Evolutionary conservation across 1,139 yeast species (phyloP).

Genomic region (Keqinozyma sinolaborantium): DNA sequence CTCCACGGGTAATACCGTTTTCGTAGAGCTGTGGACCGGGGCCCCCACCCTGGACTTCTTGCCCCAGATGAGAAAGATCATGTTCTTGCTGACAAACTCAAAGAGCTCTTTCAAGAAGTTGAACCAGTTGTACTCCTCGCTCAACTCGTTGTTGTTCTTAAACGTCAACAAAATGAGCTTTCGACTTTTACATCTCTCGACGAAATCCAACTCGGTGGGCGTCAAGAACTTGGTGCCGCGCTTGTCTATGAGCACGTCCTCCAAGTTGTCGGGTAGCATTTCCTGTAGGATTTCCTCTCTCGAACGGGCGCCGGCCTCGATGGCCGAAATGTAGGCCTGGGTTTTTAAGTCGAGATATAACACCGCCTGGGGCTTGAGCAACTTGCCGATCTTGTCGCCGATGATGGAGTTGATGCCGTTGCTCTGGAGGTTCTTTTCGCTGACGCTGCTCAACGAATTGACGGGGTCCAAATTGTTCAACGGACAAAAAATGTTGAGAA

Average conservation of each 20-base stretch:
- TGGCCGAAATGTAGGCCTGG: constrained; percentile 88
- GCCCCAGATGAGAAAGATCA: constrained; percentile 72
- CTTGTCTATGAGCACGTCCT: constrained; percentile 30
- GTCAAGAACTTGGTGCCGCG: constrained; percentile 36
- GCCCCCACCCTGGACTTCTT: constrained; percentile 38
- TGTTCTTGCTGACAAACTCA: constrained; percentile 74
- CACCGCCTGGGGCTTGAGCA: constrained; percentile 77
- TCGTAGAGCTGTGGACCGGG: constrained; percentile 10
- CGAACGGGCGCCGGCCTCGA: constrained; percentile 69
- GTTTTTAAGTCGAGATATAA: constrained; percentile 85
- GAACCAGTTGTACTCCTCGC: constrained; percentile 32
- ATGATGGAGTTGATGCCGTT: constrained; percentile 37
- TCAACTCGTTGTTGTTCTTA: constrained; percentile 40
- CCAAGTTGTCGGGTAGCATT: constrained; percentile 68
- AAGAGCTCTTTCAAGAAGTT: constrained; percentile 56
- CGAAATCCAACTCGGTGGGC: constrained; percentile 70
- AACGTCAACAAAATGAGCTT: constrained; percentile 57
- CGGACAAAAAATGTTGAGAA: constrained; percentile 81
- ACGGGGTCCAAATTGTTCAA: constrained; percentile 44
- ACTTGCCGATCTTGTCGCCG: constrained; percentile 47
- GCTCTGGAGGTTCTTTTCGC: constrained; percentile 32
- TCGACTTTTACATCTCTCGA: constrained; percentile 66
- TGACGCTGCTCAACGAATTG: constrained; percentile 38
- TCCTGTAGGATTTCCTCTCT: constrained; percentile 70
- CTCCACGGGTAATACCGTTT: background rate